Evolutionary conservation across 2,329 filamentous ascomycete species (phyloP).

Genomic region (Trichoderma oligosporum): DNA sequence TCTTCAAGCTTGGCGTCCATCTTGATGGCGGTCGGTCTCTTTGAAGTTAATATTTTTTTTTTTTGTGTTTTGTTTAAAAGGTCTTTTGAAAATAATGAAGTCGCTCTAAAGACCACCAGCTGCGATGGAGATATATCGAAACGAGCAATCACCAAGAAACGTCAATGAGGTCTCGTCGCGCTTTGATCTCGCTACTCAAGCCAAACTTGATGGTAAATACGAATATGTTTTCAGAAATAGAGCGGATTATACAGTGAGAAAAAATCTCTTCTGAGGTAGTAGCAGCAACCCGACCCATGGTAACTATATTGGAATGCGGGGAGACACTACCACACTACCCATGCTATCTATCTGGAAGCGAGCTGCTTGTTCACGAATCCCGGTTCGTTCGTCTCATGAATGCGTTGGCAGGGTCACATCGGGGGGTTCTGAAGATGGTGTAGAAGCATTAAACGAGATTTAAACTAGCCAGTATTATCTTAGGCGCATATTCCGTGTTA

Average conservation of each 20-base stretch:
- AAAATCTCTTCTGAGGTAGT: no score
- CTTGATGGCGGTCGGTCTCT: no score
- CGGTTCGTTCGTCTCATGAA: slow-evolving; percentile 4
- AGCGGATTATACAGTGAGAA: no score
- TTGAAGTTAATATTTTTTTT: no score
- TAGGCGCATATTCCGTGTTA: no score
- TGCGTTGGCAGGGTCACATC: slow-evolving; percentile 3
- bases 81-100: no score
- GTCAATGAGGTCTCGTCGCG: neutral
- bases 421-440: neutral
- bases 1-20: slow-evolving; percentile 19
- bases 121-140: neutral
- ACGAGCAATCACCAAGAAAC: neutral
- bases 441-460: no score
- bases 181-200: neutral
- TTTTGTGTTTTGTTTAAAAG: no score
- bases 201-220: neutral
- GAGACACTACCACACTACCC: neutral
- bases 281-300: neutral
- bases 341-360: neutral
- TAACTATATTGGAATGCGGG: slow-evolving; percentile 9
- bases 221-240: no score
- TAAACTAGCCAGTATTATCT: no score
- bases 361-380: neutral
- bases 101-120: no score